Base-by-base conservation (phyloP, 208 protist genomes). In the Trypanosoma cruzi region DNA sequence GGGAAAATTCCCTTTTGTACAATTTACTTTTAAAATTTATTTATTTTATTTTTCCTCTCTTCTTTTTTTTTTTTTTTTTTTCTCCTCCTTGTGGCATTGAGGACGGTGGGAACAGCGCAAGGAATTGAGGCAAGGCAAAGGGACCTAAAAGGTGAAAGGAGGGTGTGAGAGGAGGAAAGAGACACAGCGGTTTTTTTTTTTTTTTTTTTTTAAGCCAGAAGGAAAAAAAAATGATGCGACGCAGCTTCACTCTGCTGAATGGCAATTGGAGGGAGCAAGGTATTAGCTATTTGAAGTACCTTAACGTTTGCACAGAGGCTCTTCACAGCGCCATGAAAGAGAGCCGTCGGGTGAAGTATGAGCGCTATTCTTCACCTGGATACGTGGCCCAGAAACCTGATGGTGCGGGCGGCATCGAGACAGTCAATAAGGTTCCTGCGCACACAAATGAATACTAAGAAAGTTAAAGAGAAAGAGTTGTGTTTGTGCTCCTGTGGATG, bases 271-370 rank as follows among this genome's bases (percentile, higher is more conserved):
- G 92, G 55, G 86, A 94, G 62, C 86, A 95, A 65, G 91, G 91
- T 53, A 92, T 97, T 72, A 94, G 83, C 67, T 97, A 97, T 80
- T 58, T 97, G 48, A 91, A 93, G 73, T 97, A 97, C 73, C 84
- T 97, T 4, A 97, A 97, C 67, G 86, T 97, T 8, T 81, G 84
- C 79, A 95, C 89, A 7, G 88, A 94, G 69, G 76, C 92, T 13
- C 80, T 97, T 40, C 92, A 95, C 79, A 91, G 84, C 79, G 60
- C 85, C 8, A 71, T 88, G 16, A 94, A 84, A 58, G 84, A 89
- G 10, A 86, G 82, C 69, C 57, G 61, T 24, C 74, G 75, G 40
- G 73, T 60, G 29, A 95, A 93, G 72, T 93, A 95, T 73, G 63
- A 62, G 52, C 81, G 81, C 24, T 96, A 79, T 67, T 95, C 89